Evolutionary conservation across 768 basidiomycete species (phyloP).

Genomic region (Tephrocybe sp.): DNA sequence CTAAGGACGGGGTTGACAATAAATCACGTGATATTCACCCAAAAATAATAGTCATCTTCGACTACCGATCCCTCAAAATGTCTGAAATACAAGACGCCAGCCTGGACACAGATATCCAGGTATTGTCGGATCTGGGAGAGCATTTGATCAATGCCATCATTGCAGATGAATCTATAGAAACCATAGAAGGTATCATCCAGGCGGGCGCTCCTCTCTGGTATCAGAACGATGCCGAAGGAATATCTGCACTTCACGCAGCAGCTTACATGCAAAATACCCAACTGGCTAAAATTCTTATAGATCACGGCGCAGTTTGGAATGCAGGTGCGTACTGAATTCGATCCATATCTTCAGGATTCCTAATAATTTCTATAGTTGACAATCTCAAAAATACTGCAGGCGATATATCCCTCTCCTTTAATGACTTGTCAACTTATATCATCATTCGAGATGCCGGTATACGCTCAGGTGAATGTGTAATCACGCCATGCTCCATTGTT

Average conservation of each 20-base stretch:
- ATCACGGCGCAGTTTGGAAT: conserved; percentile 92
- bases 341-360: not conserved
- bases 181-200: conserved; percentile 51
- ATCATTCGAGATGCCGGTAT: conserved; percentile 91
- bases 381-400: conserved; percentile 80
- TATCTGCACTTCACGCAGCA: conserved; percentile 85
- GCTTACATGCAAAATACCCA: conserved; percentile 67
- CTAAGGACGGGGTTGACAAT: too few species aligned
- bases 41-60: too few species aligned
- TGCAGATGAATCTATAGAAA: conserved; percentile 41
- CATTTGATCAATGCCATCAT: conserved; percentile 62
- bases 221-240: conserved; percentile 78
- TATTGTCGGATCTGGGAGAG: conserved; percentile 56
- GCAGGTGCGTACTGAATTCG: conserved; percentile 50
- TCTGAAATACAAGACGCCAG: conserved; percentile 2
- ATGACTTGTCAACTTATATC: conserved; percentile 71
- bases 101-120: conserved; percentile 35
- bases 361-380: conserved; percentile 54
- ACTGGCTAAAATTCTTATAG: conserved; percentile 67
- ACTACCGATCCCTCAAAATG: conserved; percentile 23
- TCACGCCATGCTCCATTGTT: conserved; percentile 11
- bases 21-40: not conserved
- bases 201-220: conserved; percentile 87
- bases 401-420: conserved; percentile 87
- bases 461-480: conserved; percentile 63